phyloP scores from a whole-genome alignment of 805 yeast genomes.

The Novakomyces olei region DNA sequence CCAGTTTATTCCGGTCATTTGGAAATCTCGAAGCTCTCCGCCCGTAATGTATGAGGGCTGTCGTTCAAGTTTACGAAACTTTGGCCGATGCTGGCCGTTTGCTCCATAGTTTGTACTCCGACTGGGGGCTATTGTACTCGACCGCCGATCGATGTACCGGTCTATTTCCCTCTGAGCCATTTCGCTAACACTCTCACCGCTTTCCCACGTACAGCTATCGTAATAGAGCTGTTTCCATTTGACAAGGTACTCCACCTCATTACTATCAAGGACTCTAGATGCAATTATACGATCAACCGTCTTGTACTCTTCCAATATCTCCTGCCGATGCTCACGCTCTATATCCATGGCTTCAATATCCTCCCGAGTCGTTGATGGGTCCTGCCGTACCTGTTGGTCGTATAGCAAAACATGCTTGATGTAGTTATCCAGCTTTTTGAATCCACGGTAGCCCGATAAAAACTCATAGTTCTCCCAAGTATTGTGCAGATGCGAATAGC shows the following conservation, averaged over 20 bases:
- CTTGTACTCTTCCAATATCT: conserved; percentile 63
- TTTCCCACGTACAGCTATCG: conserved; percentile 95
- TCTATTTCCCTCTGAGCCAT: conserved; percentile 68
- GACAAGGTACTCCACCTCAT: conserved; percentile 56
- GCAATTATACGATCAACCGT: conserved; percentile 77
- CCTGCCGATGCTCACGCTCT: conserved; percentile 65
- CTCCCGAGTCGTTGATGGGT: conserved; percentile 67
- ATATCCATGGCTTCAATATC: conserved; percentile 86
- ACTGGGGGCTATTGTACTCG: not conserved
- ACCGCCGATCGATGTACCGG: conserved; percentile 52
- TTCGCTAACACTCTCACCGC: conserved; percentile 65
- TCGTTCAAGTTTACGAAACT: conserved; percentile 60
- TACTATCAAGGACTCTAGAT: conserved; percentile 18
- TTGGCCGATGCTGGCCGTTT: conserved; percentile 42
- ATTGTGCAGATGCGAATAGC: conserved; percentile 74
- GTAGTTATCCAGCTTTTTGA: conserved; percentile 73
- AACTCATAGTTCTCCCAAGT: conserved; percentile 63
- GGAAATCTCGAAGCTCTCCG: conserved; percentile 90
- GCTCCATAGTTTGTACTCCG: not conserved
- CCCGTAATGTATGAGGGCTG: conserved; percentile 82
- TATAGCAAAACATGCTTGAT: conserved; percentile 51
- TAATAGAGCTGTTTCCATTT: conserved; percentile 88
- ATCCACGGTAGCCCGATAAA: conserved; percentile 36
- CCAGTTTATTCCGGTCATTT: conserved; percentile 95
- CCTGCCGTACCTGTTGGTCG: conserved; percentile 57